Percentiles rank a stretch among this genome's conserved stretches.
phyloP scores from a whole-genome alignment of 2,329 filamentous ascomycete genomes.

The Tolypocladium tundrense region DNA sequence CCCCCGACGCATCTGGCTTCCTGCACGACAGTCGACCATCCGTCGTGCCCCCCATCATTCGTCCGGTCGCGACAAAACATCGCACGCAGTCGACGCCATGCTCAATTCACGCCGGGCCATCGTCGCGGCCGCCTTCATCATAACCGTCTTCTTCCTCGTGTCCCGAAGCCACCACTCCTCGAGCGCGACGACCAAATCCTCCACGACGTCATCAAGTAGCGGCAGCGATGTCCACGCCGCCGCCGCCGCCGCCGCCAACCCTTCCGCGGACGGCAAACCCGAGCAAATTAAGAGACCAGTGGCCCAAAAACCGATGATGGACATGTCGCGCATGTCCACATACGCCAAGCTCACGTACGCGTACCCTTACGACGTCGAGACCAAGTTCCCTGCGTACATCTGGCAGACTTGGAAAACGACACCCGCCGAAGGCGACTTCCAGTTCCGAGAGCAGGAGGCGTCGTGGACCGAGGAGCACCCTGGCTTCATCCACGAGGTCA shows the following conservation, averaged over 20 bases:
- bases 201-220: neutral
- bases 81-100: slow-evolving; percentile 37
- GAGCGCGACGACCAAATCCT: neutral
- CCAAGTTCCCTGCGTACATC: slow-evolving; percentile 92
- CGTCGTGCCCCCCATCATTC: neutral
- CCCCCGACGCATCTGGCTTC: neutral
- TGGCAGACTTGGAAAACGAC: slow-evolving; percentile 98
- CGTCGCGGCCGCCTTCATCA: slow-evolving; percentile 56
- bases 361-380: slow-evolving; percentile 82
- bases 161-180: slow-evolving; percentile 42
- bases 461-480: slow-evolving; percentile 85
- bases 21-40: neutral
- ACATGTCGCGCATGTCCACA: slow-evolving; percentile 62
- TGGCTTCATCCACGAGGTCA: slow-evolving; percentile 89
- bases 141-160: slow-evolving; percentile 60
- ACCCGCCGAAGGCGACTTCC: slow-evolving; percentile 67
- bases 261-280: slow-evolving; percentile 1
- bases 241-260: slow-evolving; percentile 1
- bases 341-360: slow-evolving; percentile 81
- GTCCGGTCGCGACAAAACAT: neutral
- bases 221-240: slow-evolving; percentile 11
- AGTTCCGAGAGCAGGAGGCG: slow-evolving; percentile 73
- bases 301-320: slow-evolving; percentile 54
- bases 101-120: slow-evolving; percentile 70
- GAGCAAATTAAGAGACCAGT: slow-evolving; percentile 9